These are phyloP conservation scores for Phytophthora litchii DNA, from an alignment of 352 stramenopile genomes.

Conservation along the genomic window DNA sequence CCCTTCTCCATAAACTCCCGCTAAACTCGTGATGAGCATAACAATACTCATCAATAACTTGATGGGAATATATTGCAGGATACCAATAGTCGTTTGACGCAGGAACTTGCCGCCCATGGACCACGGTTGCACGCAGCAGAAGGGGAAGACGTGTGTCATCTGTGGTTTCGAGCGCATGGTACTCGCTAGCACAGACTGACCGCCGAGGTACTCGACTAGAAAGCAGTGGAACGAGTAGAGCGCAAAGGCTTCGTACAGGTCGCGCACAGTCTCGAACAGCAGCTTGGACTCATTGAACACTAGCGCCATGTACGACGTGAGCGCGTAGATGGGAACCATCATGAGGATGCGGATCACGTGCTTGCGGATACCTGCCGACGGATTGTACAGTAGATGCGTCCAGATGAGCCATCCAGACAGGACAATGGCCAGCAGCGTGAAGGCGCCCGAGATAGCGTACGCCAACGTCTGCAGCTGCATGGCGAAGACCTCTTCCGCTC, in stretches of 20 bases:
- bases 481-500: background rate
- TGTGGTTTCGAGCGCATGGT: constrained; percentile 88
- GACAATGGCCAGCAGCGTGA: constrained; percentile 86
- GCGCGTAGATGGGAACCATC: constrained; percentile 94
- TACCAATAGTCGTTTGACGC: constrained; percentile 91
- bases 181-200: constrained; percentile 78
- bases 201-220: constrained; percentile 89
- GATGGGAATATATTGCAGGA: constrained; percentile 93
- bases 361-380: constrained; percentile 81
- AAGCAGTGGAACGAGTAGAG: constrained; percentile 96
- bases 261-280: constrained; percentile 90
- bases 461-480: constrained; percentile 90
- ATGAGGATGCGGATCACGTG: constrained; percentile 94
- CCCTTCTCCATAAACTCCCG: constrained; percentile 90
- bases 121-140: constrained; percentile 91
- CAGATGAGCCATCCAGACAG: constrained; percentile 89
- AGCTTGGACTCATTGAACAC: constrained; percentile 91
- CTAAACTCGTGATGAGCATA: constrained; percentile 84
- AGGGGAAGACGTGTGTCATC: constrained; percentile 78
- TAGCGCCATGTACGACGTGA: constrained; percentile 91
- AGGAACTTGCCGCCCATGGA: constrained; percentile 94
- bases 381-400: constrained; percentile 89
- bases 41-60: constrained; percentile 90
- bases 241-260: constrained; percentile 94
- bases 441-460: constrained; percentile 87